These are phyloP conservation scores for Leccinum fibrillosum DNA, from an alignment of 768 basidiomycete species.

Conservation along the genomic window DNA sequence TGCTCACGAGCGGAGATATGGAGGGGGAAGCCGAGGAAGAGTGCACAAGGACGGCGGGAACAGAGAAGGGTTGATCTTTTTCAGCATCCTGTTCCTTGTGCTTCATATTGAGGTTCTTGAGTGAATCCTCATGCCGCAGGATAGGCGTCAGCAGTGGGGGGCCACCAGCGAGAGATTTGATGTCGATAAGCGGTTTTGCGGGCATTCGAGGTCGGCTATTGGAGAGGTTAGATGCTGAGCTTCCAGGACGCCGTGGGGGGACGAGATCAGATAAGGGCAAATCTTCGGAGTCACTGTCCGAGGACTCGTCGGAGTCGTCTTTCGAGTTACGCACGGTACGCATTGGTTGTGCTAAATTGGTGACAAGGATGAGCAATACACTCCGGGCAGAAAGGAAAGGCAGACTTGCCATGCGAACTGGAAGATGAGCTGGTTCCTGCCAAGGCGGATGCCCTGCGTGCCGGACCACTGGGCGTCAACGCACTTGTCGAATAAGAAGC, in stretches of 20 bases:
- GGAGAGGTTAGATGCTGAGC: constrained; percentile 41
- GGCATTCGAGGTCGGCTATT: constrained; percentile 29
- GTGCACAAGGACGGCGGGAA: constrained; percentile 24
- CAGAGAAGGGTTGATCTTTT: constrained; percentile 29
- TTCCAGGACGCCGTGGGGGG: constrained; percentile 64
- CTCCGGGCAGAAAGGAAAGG: not conserved
- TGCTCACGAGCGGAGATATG: constrained; percentile 13
- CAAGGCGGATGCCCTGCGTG: constrained; percentile 46
- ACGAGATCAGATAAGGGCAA: constrained; percentile 64
- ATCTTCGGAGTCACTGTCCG: constrained; percentile 49
- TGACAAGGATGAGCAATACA: not conserved
- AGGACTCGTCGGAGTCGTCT: constrained; percentile 25
- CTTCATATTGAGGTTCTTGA: constrained; percentile 20
- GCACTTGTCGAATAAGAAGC: constrained; percentile 62
- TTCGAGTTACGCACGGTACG: constrained; percentile 1
- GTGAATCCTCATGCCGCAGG: constrained; percentile 27
- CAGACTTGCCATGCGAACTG: constrained; percentile 28
- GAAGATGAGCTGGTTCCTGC: constrained; percentile 31
- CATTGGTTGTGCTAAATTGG: constrained; percentile 5
- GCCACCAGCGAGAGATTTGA: constrained; percentile 29
- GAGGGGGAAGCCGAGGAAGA: constrained; percentile 20
- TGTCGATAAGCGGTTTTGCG: constrained; percentile 44
- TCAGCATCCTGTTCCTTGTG: constrained; percentile 19
- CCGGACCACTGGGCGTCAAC: constrained; percentile 47
- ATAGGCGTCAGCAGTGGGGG: constrained; percentile 35